These are phyloP conservation scores for Saururus chinensis DNA, from an alignment of 164 flowering plant genomes.

Conservation along the genomic window DNA sequence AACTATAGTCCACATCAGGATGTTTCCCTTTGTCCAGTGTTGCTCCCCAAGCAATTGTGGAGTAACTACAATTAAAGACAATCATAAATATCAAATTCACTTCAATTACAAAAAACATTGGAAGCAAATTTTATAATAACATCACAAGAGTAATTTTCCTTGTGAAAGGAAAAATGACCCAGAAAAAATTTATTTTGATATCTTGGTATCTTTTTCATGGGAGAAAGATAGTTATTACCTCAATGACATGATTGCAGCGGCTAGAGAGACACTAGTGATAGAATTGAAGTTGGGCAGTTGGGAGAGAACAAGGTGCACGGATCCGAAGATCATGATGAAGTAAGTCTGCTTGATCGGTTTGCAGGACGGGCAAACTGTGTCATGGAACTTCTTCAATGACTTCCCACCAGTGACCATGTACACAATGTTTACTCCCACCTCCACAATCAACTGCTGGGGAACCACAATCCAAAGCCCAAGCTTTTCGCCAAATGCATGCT, in stretches of 20 bases:
- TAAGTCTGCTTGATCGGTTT: slow-evolving; percentile 38
- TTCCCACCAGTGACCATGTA: slow-evolving; percentile 69
- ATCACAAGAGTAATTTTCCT: background rate
- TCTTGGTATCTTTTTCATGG: too few species aligned
- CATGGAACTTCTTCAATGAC: slow-evolving; percentile 49
- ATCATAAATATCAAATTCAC: background rate
- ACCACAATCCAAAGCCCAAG: slow-evolving; percentile 49
- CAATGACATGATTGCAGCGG: slow-evolving; percentile 62
- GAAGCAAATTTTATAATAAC: background rate
- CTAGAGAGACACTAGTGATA: slow-evolving; percentile 44
- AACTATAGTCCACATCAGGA: slow-evolving; percentile 27
- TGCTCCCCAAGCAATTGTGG: slow-evolving; percentile 50
- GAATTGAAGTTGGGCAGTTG: slow-evolving; percentile 63
- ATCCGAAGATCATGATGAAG: slow-evolving; percentile 56
- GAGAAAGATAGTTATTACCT: slow-evolving; percentile 23
- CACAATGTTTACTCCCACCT: slow-evolving; percentile 47
- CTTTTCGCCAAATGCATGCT: slow-evolving; percentile 52
- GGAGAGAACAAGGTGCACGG: slow-evolving; percentile 46
- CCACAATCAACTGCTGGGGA: slow-evolving; percentile 48
- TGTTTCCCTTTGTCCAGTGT: slow-evolving; percentile 32
- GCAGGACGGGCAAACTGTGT: slow-evolving; percentile 24
- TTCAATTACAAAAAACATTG: too few species aligned
- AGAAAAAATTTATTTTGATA: too few species aligned
- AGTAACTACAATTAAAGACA: slow-evolving; percentile 26
- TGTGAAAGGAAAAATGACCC: too few species aligned